Percentiles rank a stretch among this genome's conserved stretches.
Conservation (phyloP, 768 basidiomycete genomes). For the Auricularia sp. region DNA sequence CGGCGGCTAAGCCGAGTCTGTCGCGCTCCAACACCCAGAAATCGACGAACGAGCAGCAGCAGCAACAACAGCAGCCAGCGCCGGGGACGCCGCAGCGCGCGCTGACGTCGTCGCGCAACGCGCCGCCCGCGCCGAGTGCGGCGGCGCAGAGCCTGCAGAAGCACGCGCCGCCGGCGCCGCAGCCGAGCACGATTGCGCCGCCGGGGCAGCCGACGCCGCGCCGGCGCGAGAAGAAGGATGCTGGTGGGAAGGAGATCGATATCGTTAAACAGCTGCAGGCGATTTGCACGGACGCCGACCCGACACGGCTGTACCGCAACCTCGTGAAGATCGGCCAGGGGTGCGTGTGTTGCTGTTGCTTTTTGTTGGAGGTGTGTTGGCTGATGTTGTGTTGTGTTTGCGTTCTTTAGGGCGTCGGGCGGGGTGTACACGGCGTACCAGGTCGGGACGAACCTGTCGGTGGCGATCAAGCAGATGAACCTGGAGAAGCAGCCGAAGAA, state of each 20-base stretch:
- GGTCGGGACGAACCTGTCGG: conserved; percentile 85
- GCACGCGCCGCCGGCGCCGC: conserved; percentile 19
- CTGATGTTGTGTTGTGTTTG: neutral
- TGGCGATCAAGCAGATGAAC: conserved; percentile 99
- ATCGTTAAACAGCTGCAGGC: conserved; percentile 84
- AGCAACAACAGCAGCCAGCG: conserved; percentile 28
- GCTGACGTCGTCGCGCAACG: conserved; percentile 14
- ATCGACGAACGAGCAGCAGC: neutral
- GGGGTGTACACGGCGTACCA: conserved; percentile 98
- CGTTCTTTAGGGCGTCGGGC: conserved; percentile 67
- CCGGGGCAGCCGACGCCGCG: conserved; percentile 74
- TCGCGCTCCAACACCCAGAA: neutral
- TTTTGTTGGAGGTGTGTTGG: neutral
- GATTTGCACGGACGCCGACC: conserved; percentile 97
- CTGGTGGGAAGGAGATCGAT: conserved; percentile 44
- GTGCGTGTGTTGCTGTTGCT: conserved; percentile 43
- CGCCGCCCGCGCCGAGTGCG: conserved; percentile 45
- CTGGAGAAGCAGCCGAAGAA: conserved; percentile 99
- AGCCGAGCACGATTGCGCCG: conserved; percentile 46
- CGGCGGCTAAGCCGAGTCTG: neutral
- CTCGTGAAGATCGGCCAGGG: conserved; percentile 98
- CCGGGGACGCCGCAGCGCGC: conserved; percentile 45
- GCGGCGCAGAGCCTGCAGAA: conserved; percentile 36
- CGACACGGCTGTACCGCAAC: conserved; percentile 84
- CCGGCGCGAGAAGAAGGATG: conserved; percentile 74